Evolutionary conservation across 1,284 basidiomycete species (phyloP), one percentile per base, ranked within the genome.

Genomic region (Pisolithus thermaeus): DNA sequence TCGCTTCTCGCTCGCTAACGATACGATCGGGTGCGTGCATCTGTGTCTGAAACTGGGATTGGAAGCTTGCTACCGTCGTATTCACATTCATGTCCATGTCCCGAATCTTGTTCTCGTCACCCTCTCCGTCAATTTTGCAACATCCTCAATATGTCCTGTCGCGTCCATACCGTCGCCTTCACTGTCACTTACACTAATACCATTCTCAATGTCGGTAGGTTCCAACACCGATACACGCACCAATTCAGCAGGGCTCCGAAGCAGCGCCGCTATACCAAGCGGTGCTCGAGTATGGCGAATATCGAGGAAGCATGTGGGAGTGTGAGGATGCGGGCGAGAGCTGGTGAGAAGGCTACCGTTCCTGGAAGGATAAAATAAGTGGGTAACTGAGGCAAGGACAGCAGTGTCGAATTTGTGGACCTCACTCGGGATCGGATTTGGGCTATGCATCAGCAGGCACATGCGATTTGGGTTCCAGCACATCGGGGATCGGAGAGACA

Each of bases 231-330:
- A 20, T 20, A 20, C 18, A 20, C 18, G 18, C 18, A 20, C 18
- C 18, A 89, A 63, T 63, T 90, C 87, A 28, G 78, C 75, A 0
- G 85, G 83, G 1, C 64, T 59, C 45, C 70, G 76, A 51, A 89
- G 80, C 41, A 89, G 70, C 16, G 81, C 69, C 2, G 75, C 78
- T 74, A 89, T 84, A 63, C 89, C 87, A 51, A 90, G 75, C 57
- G 75, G 78, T 25, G 74, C 70, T 32, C 66, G 64, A 81, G 67
- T 7, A 70, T 64, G 3, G 73, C 73, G 22, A 61, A 54, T 0
- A 80, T 76, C 45, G 73, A 75, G 9, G 73, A 57, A 49, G 53
- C 70, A 65, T 32, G 72, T 54, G 47, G 79, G 59, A 65, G 56
- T n/a, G 45, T 46, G 0, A 52, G 42, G 41, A 51, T 18, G 28